Evolutionary conservation across 1,284 basidiomycete genomes (phyloP).

Genomic region (Malassezia pachydermatis): DNA sequence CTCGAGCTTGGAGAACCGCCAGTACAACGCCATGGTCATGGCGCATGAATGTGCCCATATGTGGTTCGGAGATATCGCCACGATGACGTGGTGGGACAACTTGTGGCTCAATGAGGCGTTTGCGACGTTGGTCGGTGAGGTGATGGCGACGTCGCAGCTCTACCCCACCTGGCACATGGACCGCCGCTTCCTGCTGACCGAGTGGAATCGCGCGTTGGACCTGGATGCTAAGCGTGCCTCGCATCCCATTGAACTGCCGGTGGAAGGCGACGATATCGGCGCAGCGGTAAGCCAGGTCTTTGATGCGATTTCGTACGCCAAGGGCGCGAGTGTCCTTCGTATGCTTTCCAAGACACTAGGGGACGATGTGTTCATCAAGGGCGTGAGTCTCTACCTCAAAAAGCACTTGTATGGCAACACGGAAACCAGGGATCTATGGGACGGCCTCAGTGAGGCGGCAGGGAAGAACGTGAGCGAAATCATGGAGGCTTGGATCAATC

Average conservation of each 20-base stretch:
- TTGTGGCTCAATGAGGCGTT: slow-evolving; percentile 61
- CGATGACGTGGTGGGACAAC: slow-evolving; percentile 76
- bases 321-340: slow-evolving; percentile 59
- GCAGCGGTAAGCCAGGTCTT: slow-evolving; percentile 31
- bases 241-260: slow-evolving; percentile 81
- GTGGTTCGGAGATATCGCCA: slow-evolving; percentile 73
- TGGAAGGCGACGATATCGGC: slow-evolving; percentile 27
- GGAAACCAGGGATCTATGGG: slow-evolving; percentile 76
- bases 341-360: slow-evolving; percentile 74
- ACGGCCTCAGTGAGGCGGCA: slow-evolving; percentile 70
- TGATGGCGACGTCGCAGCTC: slow-evolving; percentile 63
- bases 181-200: slow-evolving; percentile 52
- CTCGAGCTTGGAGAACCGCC: slow-evolving; percentile 64
- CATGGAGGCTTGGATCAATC: slow-evolving; percentile 86
- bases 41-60: slow-evolving; percentile 59
- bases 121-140: slow-evolving; percentile 69
- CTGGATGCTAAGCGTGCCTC: slow-evolving; percentile 81
- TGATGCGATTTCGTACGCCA: slow-evolving; percentile 48
- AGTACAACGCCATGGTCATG: slow-evolving; percentile 66
- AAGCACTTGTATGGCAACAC: slow-evolving; percentile 68
- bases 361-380: slow-evolving; percentile 58
- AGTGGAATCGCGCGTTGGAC: slow-evolving; percentile 57
- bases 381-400: slow-evolving; percentile 71
- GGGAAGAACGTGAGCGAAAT: slow-evolving; percentile 65
- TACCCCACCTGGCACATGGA: slow-evolving; percentile 53